A percentile compares a stretch with the other conserved stretches of the same genome.
Conservation (phyloP, 2,329 filamentous ascomycete species). For the Emericellopsis atlantica region DNA sequence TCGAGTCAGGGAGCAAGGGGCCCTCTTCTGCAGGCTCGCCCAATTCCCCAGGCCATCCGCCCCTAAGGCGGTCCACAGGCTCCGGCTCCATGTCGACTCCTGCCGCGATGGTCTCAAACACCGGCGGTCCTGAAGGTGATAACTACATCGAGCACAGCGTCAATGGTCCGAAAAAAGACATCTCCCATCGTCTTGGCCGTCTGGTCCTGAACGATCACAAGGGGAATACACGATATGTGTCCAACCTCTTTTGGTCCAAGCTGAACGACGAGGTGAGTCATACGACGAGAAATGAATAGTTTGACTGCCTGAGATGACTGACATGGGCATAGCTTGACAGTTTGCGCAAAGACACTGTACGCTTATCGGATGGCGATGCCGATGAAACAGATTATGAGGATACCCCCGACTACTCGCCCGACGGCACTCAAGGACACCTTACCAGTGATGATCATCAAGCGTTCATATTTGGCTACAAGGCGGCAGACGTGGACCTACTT, state of each 20-base stretch:
- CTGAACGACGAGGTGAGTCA: slow-evolving; percentile 55
- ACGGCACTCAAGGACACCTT: slow-evolving; percentile 3
- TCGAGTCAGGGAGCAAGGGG: slow-evolving; percentile 27
- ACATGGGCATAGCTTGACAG: slow-evolving; percentile 16
- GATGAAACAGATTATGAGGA: slow-evolving; percentile 44
- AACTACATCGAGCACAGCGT: background rate
- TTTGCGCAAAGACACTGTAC: slow-evolving; percentile 35
- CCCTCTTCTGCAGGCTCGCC: slow-evolving; percentile 14
- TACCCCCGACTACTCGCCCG: slow-evolving; percentile 9
- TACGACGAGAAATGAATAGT: background rate
- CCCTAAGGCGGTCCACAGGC: background rate
- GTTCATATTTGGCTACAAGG: slow-evolving; percentile 63
- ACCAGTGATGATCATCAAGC: slow-evolving; percentile 45
- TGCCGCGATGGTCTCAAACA: background rate
- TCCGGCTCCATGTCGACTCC: background rate
- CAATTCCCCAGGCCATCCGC: slow-evolving; percentile 1
- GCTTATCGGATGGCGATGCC: slow-evolving; percentile 28
- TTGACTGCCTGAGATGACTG: background rate
- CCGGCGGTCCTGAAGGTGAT: background rate
- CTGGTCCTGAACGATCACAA: slow-evolving; percentile 59
- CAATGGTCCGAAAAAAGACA: slow-evolving; percentile 8
- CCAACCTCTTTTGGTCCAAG: slow-evolving; percentile 65
- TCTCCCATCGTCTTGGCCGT: slow-evolving; percentile 42
- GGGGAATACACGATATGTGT: slow-evolving; percentile 59
- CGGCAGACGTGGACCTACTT: slow-evolving; percentile 53